Evolutionary conservation across 2,329 filamentous ascomycete genomes (phyloP).

Genomic region (Nemania serpens): DNA sequence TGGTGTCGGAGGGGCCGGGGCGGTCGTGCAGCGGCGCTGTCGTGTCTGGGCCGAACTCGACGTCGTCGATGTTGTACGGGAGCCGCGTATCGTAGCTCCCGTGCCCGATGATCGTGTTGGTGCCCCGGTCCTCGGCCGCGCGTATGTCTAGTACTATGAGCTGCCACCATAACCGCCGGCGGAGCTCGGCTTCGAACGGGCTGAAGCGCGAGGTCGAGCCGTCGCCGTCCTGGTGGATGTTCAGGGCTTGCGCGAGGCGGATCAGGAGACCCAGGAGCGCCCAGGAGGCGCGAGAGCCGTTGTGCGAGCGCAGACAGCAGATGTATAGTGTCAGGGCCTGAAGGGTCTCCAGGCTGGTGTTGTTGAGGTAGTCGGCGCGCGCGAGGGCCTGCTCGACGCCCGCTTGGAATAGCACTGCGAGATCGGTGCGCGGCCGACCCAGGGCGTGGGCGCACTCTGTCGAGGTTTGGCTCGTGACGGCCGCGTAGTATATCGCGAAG

Average conservation of each 20-base stretch:
- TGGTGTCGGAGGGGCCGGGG: constrained; percentile 47
- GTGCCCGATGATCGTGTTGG: constrained; percentile 48
- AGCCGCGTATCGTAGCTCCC: constrained; percentile 52
- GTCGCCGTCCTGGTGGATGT: constrained; percentile 50
- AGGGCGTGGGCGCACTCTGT: constrained; percentile 41
- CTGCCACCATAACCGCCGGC: constrained; percentile 66
- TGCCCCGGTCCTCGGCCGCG: constrained; percentile 59
- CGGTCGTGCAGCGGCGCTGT: constrained; percentile 42
- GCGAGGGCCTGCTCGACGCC: constrained; percentile 47
- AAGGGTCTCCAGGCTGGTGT: constrained; percentile 45
- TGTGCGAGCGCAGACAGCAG: constrained; percentile 46
- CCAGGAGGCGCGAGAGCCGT: constrained; percentile 48
- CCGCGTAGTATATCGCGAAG: constrained; percentile 51
- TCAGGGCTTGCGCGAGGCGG: constrained; percentile 50
- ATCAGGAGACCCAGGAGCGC: constrained; percentile 48
- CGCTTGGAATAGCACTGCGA: constrained; percentile 42
- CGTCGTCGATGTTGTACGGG: constrained; percentile 60
- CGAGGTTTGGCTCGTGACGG: constrained; percentile 43
- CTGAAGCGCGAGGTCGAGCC: constrained; percentile 35
- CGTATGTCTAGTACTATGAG: constrained; percentile 65
- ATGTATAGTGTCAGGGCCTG: constrained; percentile 51
- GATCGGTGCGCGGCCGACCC: constrained; percentile 42
- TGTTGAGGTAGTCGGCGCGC: constrained; percentile 51
- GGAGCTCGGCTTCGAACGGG: constrained; percentile 63
- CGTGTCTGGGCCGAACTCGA: constrained; percentile 50